These are phyloP conservation scores for Xylariaceae sp. DNA, from an alignment of 2,329 filamentous ascomycete species.

Conservation along the genomic window DNA sequence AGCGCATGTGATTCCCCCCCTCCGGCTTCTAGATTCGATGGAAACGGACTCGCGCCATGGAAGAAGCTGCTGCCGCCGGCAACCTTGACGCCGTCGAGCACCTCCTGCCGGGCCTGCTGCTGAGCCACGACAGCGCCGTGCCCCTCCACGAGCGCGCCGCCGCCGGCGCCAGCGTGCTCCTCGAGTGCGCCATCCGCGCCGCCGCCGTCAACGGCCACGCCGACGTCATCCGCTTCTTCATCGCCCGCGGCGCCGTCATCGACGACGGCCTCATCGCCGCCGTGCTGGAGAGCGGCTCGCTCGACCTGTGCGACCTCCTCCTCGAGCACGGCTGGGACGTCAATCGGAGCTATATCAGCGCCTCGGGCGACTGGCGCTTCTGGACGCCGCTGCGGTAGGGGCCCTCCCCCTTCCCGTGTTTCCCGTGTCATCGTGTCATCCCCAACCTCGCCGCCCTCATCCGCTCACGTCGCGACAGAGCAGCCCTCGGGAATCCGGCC, in stretches of 20 bases:
- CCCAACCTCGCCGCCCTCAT: too few relatives aligned
- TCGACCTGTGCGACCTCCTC: constrained; percentile 15
- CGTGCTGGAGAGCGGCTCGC: constrained; percentile 13
- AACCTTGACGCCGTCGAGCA: constrained; percentile 16
- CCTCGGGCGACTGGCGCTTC: constrained; percentile 14
- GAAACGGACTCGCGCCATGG: constrained; percentile 15
- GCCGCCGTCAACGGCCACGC: constrained; percentile 12
- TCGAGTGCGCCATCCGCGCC: constrained; percentile 14
- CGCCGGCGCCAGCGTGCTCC: constrained; percentile 13
- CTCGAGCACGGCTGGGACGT: constrained; percentile 14
- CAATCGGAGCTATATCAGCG: constrained; percentile 17
- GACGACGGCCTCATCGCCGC: constrained; percentile 15
- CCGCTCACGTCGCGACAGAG: constrained; percentile 9
- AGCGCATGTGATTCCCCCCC: constrained; percentile 7
- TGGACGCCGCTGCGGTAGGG: constrained; percentile 15
- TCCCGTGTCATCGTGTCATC: too few relatives aligned
- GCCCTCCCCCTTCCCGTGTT: too few relatives aligned
- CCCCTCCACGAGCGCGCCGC: constrained; percentile 15
- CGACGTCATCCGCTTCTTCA: constrained; percentile 15
- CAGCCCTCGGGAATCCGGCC: constrained; percentile 11
- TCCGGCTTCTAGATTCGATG: constrained; percentile 10
- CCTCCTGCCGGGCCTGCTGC: constrained; percentile 13
- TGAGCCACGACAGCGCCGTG: constrained; percentile 11
- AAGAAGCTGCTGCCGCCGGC: constrained; percentile 18
- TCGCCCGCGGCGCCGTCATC: constrained; percentile 13